Evolutionary conservation across 495 filamentous ascomycete genomes (phyloP), one percentile per base, ranked within the genome.

Genomic region (Podospora fimiseda): DNA sequence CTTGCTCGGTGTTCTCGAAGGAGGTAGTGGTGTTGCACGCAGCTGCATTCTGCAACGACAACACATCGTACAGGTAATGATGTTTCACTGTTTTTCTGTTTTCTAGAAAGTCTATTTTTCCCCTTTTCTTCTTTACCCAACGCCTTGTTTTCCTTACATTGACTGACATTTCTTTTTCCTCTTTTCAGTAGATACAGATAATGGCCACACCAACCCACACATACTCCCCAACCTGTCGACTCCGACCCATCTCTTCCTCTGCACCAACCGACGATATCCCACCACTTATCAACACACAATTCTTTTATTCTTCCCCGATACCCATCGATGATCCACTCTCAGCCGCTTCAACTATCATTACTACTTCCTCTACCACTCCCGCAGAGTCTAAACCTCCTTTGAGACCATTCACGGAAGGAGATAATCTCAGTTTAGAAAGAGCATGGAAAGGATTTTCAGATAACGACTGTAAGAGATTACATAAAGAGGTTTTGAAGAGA

Each of bases 321-420:
- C 82, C 88, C 37, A 86, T 94, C 61, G 89, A 94, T 64, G 89
- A 94, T 65, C 88, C 89, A 11, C 76, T 92, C 39, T 84, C 86
- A 4, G 77, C 85, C 1, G 65, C 86, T 16, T 82, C 86, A 15
- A 72, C 80, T 24, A 68, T 79, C 15, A 71, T 80, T 20, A 66
- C 79, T 16, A 69, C 58, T 16, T 65, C 76, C 16, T 73, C 74
- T 46, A 77, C 79, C 51, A 9, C 44, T 8, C 66, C 80, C 36
- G 73, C 73, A 41, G 64, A 75, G 13, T 60, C 63, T 16, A 81
- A 78, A 51, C 70, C 75, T 21, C 78, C 83, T 21, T 80, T 87
- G 1, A 80, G 84, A n/a, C 89, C 89, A 2, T 94, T 92, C 63
- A 85, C 87, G 0, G 77, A 78, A 0, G 80, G 77, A 41, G 89